Evolutionary conservation across 1,284 basidiomycete species (phyloP).

Genomic region (Prillingera fragicola): DNA sequence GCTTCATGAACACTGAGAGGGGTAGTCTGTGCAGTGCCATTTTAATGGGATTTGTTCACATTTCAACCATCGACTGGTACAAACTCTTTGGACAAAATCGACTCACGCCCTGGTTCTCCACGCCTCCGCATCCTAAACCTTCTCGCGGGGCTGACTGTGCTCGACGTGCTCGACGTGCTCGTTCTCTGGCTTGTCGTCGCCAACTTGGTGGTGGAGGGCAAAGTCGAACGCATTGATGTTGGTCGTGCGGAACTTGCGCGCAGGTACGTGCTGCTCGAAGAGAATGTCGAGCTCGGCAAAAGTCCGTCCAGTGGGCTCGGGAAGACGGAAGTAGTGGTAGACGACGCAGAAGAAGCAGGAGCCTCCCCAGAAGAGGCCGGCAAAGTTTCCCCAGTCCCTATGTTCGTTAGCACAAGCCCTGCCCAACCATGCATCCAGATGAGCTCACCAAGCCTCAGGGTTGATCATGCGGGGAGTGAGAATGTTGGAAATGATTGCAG

Average conservation of each 20-base stretch:
- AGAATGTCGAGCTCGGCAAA: constrained; percentile 41
- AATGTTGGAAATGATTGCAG: constrained; percentile 45
- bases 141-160: too few species aligned
- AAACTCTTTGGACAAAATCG: too few species aligned
- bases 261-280: constrained; percentile 35
- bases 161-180: constrained; percentile 14
- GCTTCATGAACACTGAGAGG: too few species aligned
- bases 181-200: constrained; percentile 10
- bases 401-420: not conserved
- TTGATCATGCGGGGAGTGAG: constrained; percentile 50
- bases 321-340: constrained; percentile 33
- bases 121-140: not conserved
- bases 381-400: constrained; percentile 9
- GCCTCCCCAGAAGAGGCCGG: constrained; percentile 46
- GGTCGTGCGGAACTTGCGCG: constrained; percentile 25
- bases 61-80: too few species aligned
- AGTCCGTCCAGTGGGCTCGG: constrained; percentile 43
- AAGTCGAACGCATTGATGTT: constrained; percentile 23
- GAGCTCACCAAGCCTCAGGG: constrained; percentile 40
- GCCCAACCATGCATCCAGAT: not conserved
- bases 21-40: too few species aligned
- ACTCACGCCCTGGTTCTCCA: not conserved
- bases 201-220: constrained; percentile 16
- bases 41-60: too few species aligned
- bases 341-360: constrained; percentile 21